Percentiles rank a stretch among this genome's conserved stretches.
Evolutionary conservation across 2,329 filamentous ascomycete species (phyloP).

Genomic region (Alternaria sp.): DNA sequence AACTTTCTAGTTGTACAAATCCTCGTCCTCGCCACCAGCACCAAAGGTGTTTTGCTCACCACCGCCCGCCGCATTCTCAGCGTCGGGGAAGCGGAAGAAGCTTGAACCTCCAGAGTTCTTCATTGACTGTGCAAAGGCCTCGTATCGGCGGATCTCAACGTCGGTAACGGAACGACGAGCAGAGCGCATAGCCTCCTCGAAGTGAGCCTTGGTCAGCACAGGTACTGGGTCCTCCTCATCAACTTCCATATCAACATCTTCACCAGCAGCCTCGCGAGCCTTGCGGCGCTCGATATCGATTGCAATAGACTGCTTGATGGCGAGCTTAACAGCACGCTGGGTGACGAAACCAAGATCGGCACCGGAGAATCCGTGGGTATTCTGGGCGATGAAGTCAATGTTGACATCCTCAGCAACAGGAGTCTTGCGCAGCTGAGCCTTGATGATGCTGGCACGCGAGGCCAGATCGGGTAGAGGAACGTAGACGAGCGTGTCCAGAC

Average conservation of each 20-base stretch:
- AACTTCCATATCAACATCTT: conserved; percentile 77
- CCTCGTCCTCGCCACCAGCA: conserved; percentile 91
- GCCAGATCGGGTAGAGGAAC: conserved; percentile 93
- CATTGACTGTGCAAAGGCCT: conserved; percentile 98
- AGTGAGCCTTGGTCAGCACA: conserved; percentile 94
- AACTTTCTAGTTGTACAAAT: conserved; percentile 85
- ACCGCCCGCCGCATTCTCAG: conserved; percentile 59
- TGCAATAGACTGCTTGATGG: conserved; percentile 96
- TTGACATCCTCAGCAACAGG: conserved; percentile 89
- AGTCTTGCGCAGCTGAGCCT: conserved; percentile 97
- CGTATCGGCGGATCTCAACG: conserved; percentile 97
- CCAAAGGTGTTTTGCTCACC: conserved; percentile 69
- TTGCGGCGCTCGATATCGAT: conserved; percentile 89
- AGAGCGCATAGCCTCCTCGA: conserved; percentile 97
- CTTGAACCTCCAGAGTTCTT: conserved; percentile 96
- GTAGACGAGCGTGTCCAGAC: conserved; percentile 98
- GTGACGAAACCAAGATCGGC: conserved; percentile 99
- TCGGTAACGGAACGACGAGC: conserved; percentile 94
- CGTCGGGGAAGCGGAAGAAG: conserved; percentile 93
- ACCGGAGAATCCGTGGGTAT: conserved; percentile 99
- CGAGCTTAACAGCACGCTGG: conserved; percentile 98
- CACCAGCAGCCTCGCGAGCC: conserved; percentile 80
- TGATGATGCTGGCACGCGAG: conserved; percentile 88
- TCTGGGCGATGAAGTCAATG: conserved; percentile 89
- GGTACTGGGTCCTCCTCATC: conserved; percentile 89